These are phyloP conservation scores for Talaromyces marneffei DNA, from an alignment of 2,329 filamentous ascomycete genomes.

Conservation along the genomic window DNA sequence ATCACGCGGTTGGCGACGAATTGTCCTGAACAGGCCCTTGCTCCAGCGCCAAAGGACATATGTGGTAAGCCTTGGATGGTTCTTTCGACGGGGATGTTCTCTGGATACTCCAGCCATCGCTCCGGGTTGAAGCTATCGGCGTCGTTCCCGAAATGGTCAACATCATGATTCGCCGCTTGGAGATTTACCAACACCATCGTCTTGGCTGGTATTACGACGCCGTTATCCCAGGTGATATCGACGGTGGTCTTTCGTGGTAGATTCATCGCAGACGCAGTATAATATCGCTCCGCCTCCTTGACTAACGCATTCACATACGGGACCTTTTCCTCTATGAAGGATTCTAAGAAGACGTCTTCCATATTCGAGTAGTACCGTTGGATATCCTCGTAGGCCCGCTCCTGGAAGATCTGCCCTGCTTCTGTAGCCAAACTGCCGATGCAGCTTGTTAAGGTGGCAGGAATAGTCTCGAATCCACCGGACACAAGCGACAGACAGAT, in stretches of 20 bases:
- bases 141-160: constrained; percentile 52
- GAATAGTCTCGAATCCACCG: constrained; percentile 70
- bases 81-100: constrained; percentile 34
- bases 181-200: constrained; percentile 73
- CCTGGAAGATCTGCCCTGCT: constrained; percentile 38
- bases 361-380: constrained; percentile 54
- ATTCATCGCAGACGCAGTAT: constrained; percentile 67
- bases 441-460: constrained; percentile 57
- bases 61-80: constrained; percentile 48
- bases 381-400: constrained; percentile 61
- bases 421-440: neutral
- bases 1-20: constrained; percentile 54
- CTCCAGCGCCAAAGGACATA: constrained; percentile 53
- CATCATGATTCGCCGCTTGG: constrained; percentile 62
- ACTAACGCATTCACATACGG: constrained; percentile 67
- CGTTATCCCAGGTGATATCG: constrained; percentile 58
- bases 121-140: constrained; percentile 58
- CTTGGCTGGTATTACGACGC: constrained; percentile 60
- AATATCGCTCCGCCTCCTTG: constrained; percentile 68
- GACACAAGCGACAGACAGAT: constrained; percentile 72
- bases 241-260: constrained; percentile 62
- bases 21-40: constrained; percentile 53
- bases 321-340: constrained; percentile 62
- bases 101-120: constrained; percentile 51
- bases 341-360: constrained; percentile 50